phyloP scores from a whole-genome alignment of 2,329 filamentous ascomycete species.

The Colletotrichum agaves region DNA sequence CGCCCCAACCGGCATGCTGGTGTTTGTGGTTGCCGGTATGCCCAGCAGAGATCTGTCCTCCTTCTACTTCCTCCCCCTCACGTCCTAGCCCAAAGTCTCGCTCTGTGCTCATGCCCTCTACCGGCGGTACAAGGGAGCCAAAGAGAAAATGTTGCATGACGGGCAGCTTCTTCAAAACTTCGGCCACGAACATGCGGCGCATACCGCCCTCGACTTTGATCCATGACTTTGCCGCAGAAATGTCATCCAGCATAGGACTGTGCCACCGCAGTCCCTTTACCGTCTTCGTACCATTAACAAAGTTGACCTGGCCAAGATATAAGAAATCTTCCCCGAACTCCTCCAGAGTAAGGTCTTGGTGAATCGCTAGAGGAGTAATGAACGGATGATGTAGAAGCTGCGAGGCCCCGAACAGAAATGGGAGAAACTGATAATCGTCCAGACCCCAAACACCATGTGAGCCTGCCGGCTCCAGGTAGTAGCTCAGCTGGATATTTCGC shows the following conservation, averaged over 20 bases:
- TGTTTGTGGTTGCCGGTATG: conserved; percentile 78
- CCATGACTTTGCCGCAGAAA: conserved; percentile 90
- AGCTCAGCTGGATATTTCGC: conserved; percentile 88
- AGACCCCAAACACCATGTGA: conserved; percentile 98
- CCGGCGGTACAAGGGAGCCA: conserved; percentile 83
- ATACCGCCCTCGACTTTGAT: conserved; percentile 93
- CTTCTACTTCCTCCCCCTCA: conserved; percentile 63
- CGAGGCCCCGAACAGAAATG: conserved; percentile 93
- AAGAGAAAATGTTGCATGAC: conserved; percentile 99
- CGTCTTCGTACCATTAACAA: conserved; percentile 96
- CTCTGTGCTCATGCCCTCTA: conserved; percentile 81
- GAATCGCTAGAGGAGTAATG: conserved; percentile 83
- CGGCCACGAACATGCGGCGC: conserved; percentile 95
- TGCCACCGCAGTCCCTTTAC: conserved; percentile 96
- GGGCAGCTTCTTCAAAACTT: conserved; percentile 91
- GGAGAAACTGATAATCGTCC: conserved; percentile 96
- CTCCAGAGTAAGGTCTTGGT: conserved; percentile 87
- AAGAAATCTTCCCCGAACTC: conserved; percentile 86
- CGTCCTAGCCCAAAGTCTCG: conserved; percentile 58
- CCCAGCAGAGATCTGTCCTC: conserved; percentile 63
- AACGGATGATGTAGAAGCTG: conserved; percentile 88
- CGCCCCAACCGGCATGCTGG: conserved; percentile 82
- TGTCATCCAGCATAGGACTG: conserved; percentile 97
- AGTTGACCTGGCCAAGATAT: conserved; percentile 91
- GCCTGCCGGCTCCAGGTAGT: conserved; percentile 96